Evolutionary conservation across 768 basidiomycete species (phyloP).

Genomic region (Thelephora aurantiotincta): DNA sequence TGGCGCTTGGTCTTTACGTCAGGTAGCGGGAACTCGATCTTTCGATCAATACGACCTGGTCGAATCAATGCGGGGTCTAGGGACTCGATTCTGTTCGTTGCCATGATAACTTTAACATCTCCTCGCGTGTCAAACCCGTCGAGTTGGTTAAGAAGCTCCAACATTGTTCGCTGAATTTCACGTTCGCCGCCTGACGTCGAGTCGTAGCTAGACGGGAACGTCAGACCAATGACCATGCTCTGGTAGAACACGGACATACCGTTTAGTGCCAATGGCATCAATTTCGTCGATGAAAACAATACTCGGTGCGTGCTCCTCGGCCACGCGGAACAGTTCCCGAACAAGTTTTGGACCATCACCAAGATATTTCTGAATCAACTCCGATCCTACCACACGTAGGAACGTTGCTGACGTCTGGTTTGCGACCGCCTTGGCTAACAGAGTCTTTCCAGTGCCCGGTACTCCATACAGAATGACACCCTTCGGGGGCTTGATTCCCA

Average conservation of each 20-base stretch:
- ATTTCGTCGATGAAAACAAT: conserved; percentile 99
- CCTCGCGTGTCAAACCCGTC: conserved; percentile 99
- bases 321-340: conserved; percentile 91
- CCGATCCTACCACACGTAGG: conserved; percentile 92
- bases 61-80: conserved; percentile 97
- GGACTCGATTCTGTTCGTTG: conserved; percentile 94
- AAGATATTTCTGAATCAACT: conserved; percentile 98
- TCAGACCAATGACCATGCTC: background rate
- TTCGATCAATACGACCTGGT: conserved; percentile 95
- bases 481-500: conserved; percentile 99
- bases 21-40: conserved; percentile 96
- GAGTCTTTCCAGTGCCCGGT: conserved; percentile 95
- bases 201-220: conserved; percentile 55
- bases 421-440: conserved; percentile 93
- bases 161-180: conserved; percentile 98
- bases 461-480: conserved; percentile 99
- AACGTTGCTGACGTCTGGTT: conserved; percentile 98
- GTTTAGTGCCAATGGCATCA: conserved; percentile 95
- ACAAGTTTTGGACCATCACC: conserved; percentile 98
- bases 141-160: conserved; percentile 94
- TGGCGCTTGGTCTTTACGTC: conserved; percentile 98
- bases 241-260: conserved; percentile 31
- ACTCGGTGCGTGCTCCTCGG: conserved; percentile 95
- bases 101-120: conserved; percentile 99
- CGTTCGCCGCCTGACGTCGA: conserved; percentile 98